Percentiles rank a stretch among this genome's conserved stretches.
Conservation (phyloP, 1,139 yeast species). For the Kazachstania sp. region DNA sequence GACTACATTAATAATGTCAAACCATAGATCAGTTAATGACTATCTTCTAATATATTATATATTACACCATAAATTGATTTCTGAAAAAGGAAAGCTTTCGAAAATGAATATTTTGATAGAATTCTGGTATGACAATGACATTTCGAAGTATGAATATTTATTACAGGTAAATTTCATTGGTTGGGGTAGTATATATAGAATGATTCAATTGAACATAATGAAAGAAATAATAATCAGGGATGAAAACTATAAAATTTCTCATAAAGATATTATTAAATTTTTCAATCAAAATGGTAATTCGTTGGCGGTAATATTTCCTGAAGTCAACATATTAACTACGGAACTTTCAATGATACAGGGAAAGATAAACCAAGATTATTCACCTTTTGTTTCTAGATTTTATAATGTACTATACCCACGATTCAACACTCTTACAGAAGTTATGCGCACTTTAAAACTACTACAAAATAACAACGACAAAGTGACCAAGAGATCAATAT, state of each 20-base stretch:
- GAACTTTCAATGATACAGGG: constrained; percentile 42
- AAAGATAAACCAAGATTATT: constrained; percentile 41
- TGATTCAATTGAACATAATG: constrained; percentile 21
- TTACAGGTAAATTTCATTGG: constrained; percentile 12
- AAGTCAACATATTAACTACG: constrained; percentile 56
- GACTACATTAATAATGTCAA: constrained; percentile 24
- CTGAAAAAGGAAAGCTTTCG: neutral
- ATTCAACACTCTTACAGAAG: constrained; percentile 39
- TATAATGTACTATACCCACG: constrained; percentile 58
- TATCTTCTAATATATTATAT: constrained; percentile 23
- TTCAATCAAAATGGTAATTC: constrained; percentile 16
- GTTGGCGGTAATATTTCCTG: constrained; percentile 49
- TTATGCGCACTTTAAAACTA: constrained; percentile 36
- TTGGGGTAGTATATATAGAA: constrained; percentile 26
- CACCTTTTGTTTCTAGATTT: constrained; percentile 41
- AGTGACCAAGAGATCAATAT: neutral
- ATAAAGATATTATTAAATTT: constrained; percentile 9
- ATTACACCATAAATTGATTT: constrained; percentile 2
- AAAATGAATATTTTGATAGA: constrained; percentile 1
- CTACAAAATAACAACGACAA: constrained; percentile 10
- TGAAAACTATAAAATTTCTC: constrained; percentile 20
- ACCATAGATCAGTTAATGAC: constrained; percentile 30
- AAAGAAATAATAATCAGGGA: constrained; percentile 20
- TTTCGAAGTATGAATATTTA: neutral
- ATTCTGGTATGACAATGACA: neutral